Evolutionary conservation across 2,329 filamentous ascomycete species (phyloP).

Genomic region (Trichophyton verrucosum): DNA sequence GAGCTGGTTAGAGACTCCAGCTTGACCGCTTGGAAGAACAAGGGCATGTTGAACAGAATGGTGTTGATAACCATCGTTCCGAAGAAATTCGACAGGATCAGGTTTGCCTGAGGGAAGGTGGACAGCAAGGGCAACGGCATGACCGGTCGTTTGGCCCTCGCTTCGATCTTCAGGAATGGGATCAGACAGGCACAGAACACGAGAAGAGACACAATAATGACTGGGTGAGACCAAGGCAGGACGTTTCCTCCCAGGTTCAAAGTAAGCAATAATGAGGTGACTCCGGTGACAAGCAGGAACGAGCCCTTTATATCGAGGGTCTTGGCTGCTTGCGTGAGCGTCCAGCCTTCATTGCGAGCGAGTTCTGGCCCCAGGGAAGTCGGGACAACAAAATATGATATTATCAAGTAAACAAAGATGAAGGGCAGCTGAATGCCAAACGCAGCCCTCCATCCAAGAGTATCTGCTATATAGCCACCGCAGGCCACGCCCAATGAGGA

Average conservation of each 20-base stretch:
- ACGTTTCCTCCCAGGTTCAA: conserved; percentile 43
- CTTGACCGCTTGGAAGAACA: conserved; percentile 67
- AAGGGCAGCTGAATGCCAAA: conserved; percentile 41
- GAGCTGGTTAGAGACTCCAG: conserved; percentile 57
- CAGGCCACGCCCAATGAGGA: conserved; percentile 29
- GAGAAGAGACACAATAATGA: conserved; percentile 38
- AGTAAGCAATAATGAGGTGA: conserved; percentile 39
- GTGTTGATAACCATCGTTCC: conserved; percentile 39
- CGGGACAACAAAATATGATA: conserved; percentile 29
- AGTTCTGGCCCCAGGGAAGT: conserved; percentile 35
- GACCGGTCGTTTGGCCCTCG: conserved; percentile 35
- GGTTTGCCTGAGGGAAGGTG: conserved; percentile 24
- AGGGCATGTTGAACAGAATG: conserved; percentile 57
- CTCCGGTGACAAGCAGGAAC: conserved; percentile 34
- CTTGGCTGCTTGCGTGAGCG: conserved; percentile 32
- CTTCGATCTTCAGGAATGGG: conserved; percentile 6
- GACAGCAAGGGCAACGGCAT: conserved; percentile 40
- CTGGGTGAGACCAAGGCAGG: conserved; percentile 38
- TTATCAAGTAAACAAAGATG: conserved; percentile 25
- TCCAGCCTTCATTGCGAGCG: conserved; percentile 29
- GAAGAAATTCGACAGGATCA: conserved; percentile 33
- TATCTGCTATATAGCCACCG: conserved; percentile 30
- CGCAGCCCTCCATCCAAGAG: conserved; percentile 30
- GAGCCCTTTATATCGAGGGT: conserved; percentile 41
- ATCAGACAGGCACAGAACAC: conserved; percentile 30